Base-by-base conservation (phyloP, 1,284 basidiomycete species). In the Phellopilus nigrolimitatus region DNA sequence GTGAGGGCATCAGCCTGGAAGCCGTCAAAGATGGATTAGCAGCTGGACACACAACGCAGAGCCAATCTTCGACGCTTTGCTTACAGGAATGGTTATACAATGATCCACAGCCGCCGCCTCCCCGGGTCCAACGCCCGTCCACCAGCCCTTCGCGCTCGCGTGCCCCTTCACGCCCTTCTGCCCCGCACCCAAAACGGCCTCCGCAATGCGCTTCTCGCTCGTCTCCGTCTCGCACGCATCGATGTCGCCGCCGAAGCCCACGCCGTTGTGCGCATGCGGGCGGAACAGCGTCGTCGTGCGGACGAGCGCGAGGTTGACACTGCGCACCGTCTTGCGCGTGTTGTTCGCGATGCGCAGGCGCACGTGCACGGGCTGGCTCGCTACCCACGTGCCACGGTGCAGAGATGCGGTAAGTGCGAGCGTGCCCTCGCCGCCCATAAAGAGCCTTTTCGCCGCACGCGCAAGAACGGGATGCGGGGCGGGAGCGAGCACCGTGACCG, bases 131-230 rank as follows among this genome's bases (percentile, higher is more conserved):
- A 94, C 80, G 6, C 91, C 91, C 2, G 81, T 75, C 91, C 91
- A 95, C 86, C 89, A 93, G 0, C 90, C 89, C 61, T 83, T 86
- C 3, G 88, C 85, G 33, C 88, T 92, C 4, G 88, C 85, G 61
- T 79, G 74, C 1, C 85, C 84, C 57, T 79, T 76, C 2, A 79
- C 69, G 19, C 78, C 78, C 40, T 76, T 75, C 51, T 85, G 77
- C 9, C 82, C 80, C 62, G 86, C 81, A 60, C 85, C 79, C 22
- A 92, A 72, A 1, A 71, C 69, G 28, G 78, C 76, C 60, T 85
- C 83, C 1, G 80, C 76, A 1, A 93, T 73, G 57, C 80, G 76
- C 62, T 84, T 88, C 53, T 71, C 70, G n/a, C 68, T 75, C 2
- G 81, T 82, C 24, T 76, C 69, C 1, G 79, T 80, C 63, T 81